phyloP scores from a whole-genome alignment of 2,329 filamentous ascomycete genomes.

The Sclerotinia sclerotiorum region DNA sequence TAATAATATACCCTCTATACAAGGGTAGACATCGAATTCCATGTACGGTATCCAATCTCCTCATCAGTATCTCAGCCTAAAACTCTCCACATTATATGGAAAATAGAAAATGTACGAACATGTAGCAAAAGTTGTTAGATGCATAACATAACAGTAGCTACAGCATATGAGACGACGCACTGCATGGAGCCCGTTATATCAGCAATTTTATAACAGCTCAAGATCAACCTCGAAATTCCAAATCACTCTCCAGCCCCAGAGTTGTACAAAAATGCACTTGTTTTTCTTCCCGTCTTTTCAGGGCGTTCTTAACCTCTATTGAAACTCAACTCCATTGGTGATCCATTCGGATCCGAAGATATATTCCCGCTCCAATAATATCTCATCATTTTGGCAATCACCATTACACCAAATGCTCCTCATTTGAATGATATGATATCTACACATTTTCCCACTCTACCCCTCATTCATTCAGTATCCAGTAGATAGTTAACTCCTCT shows the following conservation, averaged over 20 bases:
- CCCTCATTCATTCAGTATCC: background rate
- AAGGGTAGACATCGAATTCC: background rate
- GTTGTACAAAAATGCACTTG: background rate
- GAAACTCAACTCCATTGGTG: background rate
- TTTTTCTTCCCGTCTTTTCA: constrained; percentile 2
- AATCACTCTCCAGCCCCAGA: background rate
- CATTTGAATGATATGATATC: background rate
- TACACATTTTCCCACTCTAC: background rate
- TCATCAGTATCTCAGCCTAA: background rate
- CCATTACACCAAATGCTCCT: background rate
- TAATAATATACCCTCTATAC: background rate
- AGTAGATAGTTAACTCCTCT: background rate
- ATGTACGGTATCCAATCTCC: background rate
- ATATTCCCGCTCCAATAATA: background rate
- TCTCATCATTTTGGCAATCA: background rate
- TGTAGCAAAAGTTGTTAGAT: background rate
- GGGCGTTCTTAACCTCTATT: background rate
- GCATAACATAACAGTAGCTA: background rate
- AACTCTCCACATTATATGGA: background rate
- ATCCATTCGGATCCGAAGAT: background rate
- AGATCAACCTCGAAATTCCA: background rate
- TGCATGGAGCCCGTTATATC: background rate
- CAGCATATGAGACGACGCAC: background rate
- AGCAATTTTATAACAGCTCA: too few species aligned
- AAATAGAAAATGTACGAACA: background rate